These are phyloP conservation scores for Colletotrichum tofieldiae DNA, from an alignment of 2,329 filamentous ascomycete species.

Conservation along the genomic window DNA sequence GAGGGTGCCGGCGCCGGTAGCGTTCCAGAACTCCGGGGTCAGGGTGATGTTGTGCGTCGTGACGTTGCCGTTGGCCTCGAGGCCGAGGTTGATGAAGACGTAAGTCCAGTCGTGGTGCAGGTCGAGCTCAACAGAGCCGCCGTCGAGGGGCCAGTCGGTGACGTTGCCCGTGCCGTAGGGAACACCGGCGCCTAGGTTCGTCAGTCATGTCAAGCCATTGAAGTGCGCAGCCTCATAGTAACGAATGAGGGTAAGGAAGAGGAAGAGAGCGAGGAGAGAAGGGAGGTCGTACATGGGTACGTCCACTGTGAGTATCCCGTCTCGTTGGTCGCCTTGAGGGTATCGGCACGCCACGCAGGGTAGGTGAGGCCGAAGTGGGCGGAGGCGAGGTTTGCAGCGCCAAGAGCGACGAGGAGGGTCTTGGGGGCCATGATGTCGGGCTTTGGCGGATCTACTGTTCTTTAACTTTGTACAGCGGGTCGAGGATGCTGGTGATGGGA, in stretches of 20 bases:
- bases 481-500: background rate
- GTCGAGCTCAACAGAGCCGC: slow-evolving; percentile 63
- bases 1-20: slow-evolving; percentile 73
- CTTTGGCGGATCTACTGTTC: background rate
- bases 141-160: slow-evolving; percentile 69
- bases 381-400: slow-evolving; percentile 55
- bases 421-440: slow-evolving; percentile 51
- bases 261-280: background rate
- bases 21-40: slow-evolving; percentile 71
- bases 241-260: slow-evolving; percentile 2
- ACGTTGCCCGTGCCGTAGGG: slow-evolving; percentile 60
- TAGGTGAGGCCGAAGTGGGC: slow-evolving; percentile 67
- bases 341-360: slow-evolving; percentile 66
- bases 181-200: slow-evolving; percentile 62
- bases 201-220: background rate
- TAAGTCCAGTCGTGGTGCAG: slow-evolving; percentile 69
- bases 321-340: slow-evolving; percentile 56
- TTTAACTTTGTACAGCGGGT: slow-evolving; percentile 4
- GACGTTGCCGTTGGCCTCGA: slow-evolving; percentile 61
- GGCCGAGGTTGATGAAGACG: slow-evolving; percentile 68
- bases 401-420: slow-evolving; percentile 52
- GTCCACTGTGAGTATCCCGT: slow-evolving; percentile 63
- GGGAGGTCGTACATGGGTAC: slow-evolving; percentile 63
- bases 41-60: slow-evolving; percentile 80
- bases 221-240: background rate